These are phyloP conservation scores for Diplocarpon rosae DNA, from an alignment of 2,329 filamentous ascomycete genomes.

Conservation along the genomic window DNA sequence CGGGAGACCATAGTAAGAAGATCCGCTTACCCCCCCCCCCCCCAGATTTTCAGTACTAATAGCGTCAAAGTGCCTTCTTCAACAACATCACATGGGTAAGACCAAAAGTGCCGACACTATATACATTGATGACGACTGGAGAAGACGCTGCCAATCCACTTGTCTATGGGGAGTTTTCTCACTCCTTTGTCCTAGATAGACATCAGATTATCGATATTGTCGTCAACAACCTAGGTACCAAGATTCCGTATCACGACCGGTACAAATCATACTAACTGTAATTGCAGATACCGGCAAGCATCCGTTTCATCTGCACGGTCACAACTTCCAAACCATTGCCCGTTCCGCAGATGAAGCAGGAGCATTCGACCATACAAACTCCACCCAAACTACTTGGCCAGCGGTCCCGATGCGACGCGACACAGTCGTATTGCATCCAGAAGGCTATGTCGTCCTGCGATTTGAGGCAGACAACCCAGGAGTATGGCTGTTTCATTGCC, in stretches of 20 bases:
- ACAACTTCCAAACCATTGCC: slow-evolving; percentile 57
- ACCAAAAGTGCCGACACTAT: slow-evolving; percentile 57
- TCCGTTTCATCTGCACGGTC: slow-evolving; percentile 68
- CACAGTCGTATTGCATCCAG: slow-evolving; percentile 50
- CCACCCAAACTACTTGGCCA: slow-evolving; percentile 37
- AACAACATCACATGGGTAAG: slow-evolving; percentile 54
- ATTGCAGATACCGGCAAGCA: slow-evolving; percentile 50
- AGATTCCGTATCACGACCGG: too few species aligned
- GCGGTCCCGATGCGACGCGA: slow-evolving; percentile 55
- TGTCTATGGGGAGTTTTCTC: slow-evolving; percentile 56
- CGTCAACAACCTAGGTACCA: slow-evolving; percentile 54
- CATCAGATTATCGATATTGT: slow-evolving; percentile 60
- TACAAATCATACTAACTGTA: not conserved
- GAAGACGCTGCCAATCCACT: slow-evolving; percentile 41
- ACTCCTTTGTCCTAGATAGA: slow-evolving; percentile 58
- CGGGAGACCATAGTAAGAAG: slow-evolving; percentile 51
- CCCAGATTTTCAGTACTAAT: not conserved
- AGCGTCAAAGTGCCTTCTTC: slow-evolving; percentile 35
- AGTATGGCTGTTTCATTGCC: slow-evolving; percentile 68
- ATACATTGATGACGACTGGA: slow-evolving; percentile 50
- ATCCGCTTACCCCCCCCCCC: not conserved
- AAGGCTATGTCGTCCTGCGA: slow-evolving; percentile 58
- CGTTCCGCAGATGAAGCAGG: slow-evolving; percentile 48
- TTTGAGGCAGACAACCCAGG: slow-evolving; percentile 59
- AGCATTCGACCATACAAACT: slow-evolving; percentile 37